Evolutionary conservation across 2,329 filamentous ascomycete genomes (phyloP).

Genomic region (Orbilia quercus): DNA sequence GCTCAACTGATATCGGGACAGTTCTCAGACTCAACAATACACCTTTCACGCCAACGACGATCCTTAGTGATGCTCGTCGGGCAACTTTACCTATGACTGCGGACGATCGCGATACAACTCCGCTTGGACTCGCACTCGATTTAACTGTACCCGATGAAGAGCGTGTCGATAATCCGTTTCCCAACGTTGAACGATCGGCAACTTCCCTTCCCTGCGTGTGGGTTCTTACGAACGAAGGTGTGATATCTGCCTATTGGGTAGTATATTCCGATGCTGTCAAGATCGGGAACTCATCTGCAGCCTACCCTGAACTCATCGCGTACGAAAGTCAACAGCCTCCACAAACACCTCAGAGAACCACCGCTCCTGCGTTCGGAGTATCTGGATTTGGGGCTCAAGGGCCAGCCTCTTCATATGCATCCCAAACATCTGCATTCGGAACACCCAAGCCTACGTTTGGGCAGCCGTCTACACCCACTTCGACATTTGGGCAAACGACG

Average conservation of each 20-base stretch:
- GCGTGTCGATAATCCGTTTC: constrained; percentile 49
- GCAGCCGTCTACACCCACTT: constrained; percentile 60
- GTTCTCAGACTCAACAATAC: constrained; percentile 72
- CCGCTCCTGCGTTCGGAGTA: constrained; percentile 58
- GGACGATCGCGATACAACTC: constrained; percentile 75
- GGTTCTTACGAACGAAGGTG: constrained; percentile 87
- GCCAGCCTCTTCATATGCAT: constrained; percentile 60
- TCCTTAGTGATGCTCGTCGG: constrained; percentile 77
- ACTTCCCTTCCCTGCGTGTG: constrained; percentile 85
- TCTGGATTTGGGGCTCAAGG: constrained; percentile 46
- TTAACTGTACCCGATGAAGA: constrained; percentile 77
- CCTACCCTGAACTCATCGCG: constrained; percentile 76
- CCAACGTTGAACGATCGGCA: constrained; percentile 78
- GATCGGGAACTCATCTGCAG: constrained; percentile 68
- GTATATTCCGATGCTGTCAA: constrained; percentile 88
- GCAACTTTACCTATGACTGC: constrained; percentile 78
- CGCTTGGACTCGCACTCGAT: constrained; percentile 83
- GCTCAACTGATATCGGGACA: constrained; percentile 80
- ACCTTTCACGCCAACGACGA: constrained; percentile 76
- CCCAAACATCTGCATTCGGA: constrained; percentile 58
- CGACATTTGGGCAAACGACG: constrained; percentile 61
- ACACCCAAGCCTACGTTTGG: constrained; percentile 62
- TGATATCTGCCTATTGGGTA: constrained; percentile 89
- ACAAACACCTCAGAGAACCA: constrained; percentile 58
- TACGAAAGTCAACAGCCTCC: constrained; percentile 60